phyloP scores from a whole-genome alignment of 805 yeast genomes.

The Saccharomycopsis sp. region DNA sequence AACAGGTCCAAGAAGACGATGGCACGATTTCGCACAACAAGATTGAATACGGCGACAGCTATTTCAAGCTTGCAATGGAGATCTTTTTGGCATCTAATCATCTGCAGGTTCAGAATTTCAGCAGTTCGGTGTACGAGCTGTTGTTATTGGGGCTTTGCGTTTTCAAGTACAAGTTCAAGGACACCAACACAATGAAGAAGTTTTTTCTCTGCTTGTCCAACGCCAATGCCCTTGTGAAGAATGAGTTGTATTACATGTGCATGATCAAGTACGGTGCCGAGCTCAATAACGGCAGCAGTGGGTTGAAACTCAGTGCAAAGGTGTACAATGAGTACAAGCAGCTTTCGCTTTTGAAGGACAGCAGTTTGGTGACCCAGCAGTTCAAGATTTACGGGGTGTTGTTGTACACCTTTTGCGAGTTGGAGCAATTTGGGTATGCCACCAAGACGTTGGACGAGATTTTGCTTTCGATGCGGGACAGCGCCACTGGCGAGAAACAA shows the following conservation, averaged over 20 bases:
- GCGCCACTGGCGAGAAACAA: constrained; percentile 7
- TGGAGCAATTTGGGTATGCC: constrained; percentile 12
- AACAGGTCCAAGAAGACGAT: constrained; percentile 15
- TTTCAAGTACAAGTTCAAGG: constrained; percentile 13
- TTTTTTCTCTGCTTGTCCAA: constrained; percentile 10
- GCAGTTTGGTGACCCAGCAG: constrained; percentile 9
- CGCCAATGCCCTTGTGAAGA: constrained; percentile 8
- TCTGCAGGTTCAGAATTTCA: constrained; percentile 8
- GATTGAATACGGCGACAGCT: constrained; percentile 18
- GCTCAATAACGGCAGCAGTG: too few relatives aligned
- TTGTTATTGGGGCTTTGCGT: constrained; percentile 16
- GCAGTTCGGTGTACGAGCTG: constrained; percentile 14
- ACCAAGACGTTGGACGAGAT: constrained; percentile 19
- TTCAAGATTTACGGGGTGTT: constrained; percentile 17
- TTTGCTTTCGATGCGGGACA: constrained; percentile 5
- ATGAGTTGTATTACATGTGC: constrained; percentile 15
- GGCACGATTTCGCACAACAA: constrained; percentile 1
- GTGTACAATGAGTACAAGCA: constrained; percentile 15
- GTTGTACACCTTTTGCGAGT: constrained; percentile 15
- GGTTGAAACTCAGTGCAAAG: too few relatives aligned
- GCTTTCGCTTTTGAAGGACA: too few relatives aligned
- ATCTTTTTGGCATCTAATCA: constrained; percentile 20
- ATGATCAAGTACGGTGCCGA: constrained; percentile 15
- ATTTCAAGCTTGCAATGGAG: constrained; percentile 19
- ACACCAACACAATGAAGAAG: constrained; percentile 9